These are phyloP conservation scores for Aspergillus wentii DNA, from an alignment of 495 filamentous ascomycete genomes.

Conservation along the genomic window DNA sequence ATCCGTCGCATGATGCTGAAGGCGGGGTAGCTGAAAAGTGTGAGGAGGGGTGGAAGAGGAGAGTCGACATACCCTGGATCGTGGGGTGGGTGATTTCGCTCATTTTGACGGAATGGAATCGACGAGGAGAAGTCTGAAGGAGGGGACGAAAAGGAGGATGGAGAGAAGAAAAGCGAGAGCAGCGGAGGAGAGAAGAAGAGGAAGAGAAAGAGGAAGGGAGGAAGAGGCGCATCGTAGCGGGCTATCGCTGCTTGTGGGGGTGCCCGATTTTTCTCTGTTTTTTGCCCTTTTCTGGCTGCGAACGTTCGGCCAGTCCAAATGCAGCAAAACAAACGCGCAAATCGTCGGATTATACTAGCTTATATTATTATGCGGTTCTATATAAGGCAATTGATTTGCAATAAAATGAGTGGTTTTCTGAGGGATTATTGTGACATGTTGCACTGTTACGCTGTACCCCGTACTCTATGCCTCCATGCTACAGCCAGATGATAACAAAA, in stretches of 20 bases:
- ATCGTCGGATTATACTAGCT: no score
- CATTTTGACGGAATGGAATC: constrained; percentile 35
- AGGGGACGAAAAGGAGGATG: constrained; percentile 11
- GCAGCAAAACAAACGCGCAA: no score
- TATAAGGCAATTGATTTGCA: no score
- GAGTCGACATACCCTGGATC: constrained; percentile 49
- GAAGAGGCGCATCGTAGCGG: constrained; percentile 17
- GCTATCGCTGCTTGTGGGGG: no score
- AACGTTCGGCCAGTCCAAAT: no score
- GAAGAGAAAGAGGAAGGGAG: constrained; percentile 8
- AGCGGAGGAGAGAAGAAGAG: constrained; percentile 9
- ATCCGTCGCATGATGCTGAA: constrained; percentile 1
- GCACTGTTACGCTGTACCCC: no score
- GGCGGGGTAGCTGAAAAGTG: constrained; percentile 19
- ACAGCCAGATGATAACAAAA: no score
- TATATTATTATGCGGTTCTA: no score
- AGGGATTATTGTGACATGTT: no score
- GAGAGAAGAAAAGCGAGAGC: constrained; percentile 7
- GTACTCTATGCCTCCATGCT: no score
- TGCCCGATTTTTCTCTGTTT: constrained; percentile 12
- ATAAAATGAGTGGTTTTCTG: no score
- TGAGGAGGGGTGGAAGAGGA: constrained; percentile 13
- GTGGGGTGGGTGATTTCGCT: constrained; percentile 55
- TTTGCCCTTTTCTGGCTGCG: constrained; percentile 1
- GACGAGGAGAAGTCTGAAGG: constrained; percentile 6